Evolutionary conservation across 768 basidiomycete genomes (phyloP), one percentile per base, ranked within the genome.

Genomic region (Boletus rubescentipes): DNA sequence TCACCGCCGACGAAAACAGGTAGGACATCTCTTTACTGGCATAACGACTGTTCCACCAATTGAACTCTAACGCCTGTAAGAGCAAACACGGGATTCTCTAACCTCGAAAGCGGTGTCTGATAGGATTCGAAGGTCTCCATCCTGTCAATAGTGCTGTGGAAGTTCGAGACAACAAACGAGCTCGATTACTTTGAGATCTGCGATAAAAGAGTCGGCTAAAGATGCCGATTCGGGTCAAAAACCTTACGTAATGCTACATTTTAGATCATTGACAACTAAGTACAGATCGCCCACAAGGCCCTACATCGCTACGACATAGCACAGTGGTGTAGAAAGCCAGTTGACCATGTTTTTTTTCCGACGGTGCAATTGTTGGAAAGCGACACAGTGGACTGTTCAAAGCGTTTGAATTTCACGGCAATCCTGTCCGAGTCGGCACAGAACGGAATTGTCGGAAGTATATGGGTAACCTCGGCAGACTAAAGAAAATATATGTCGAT

Each of bases 1-100:
- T 55, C 65, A 94, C 96, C 46, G 87, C 85, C 35, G 89, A 83
- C n/a, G 96, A 98, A 77, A 98, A 99, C 41, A 99, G 80, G 71
- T 93, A 80, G 10, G 93, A 87, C 96, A 98, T 98, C 75, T 98
- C 95, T 72, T 94, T 95, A 79, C 92, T 96, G 18, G 97, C 97
- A 90, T 98, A 99, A 46, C 96, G 95, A 67, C 95, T 98, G 63
- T 30, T 53, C 49, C 40, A 50, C 18, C 20, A 26, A 30, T 38
- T 47, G 39, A 57, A 45, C 16, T 50, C 41, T 46, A 50, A 38
- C 35, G 15, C 23, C 12, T 42, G 23, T 15, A 39, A 54, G 18
- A 20, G 31, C 14, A 23, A 9, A 45, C 8, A 45, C 11, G 16
- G 18, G 54, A 38, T 18, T n/a, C 6, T 38, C 71, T 57, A 21